Conservation (phyloP, 202 grass and related monocot genomes). For the Brachypodium distachyon region DNA sequence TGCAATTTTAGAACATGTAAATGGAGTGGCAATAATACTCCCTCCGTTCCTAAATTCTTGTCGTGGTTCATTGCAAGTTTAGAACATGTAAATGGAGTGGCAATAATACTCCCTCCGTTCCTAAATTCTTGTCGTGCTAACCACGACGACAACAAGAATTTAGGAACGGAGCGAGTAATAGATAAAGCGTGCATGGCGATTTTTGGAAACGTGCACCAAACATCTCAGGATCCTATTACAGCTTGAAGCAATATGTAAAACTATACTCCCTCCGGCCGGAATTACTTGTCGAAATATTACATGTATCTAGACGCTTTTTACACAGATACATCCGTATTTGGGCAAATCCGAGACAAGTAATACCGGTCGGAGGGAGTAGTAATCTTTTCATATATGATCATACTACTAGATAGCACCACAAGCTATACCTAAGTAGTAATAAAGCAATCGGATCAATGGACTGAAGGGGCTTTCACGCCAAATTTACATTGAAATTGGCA, state of each 20-base stretch:
- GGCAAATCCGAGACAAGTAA: too few relatives aligned
- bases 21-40: neutral
- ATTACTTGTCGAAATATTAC: too few relatives aligned
- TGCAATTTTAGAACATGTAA: neutral
- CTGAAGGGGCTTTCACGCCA: neutral
- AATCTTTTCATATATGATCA: neutral
- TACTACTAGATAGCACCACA: neutral
- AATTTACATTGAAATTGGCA: too few relatives aligned
- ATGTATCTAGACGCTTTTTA: too few relatives aligned
- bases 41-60: too few relatives aligned
- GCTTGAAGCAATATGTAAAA: neutral
- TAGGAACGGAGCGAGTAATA: too few relatives aligned
- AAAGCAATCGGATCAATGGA: neutral
- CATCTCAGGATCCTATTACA: neutral
- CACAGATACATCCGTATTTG: too few relatives aligned
- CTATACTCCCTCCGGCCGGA: too few relatives aligned
- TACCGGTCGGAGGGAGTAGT: too few relatives aligned
- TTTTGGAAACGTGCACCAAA: neutral
- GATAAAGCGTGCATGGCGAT: neutral
- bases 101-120: too few relatives aligned
- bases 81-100: neutral
- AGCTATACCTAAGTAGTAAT: neutral
- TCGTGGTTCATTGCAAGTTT: neutral
- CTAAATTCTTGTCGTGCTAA: too few relatives aligned
- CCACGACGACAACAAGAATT: too few relatives aligned